Evolutionary conservation across 2,329 filamentous ascomycete species (phyloP).

Genomic region (Botrytis medusae): DNA sequence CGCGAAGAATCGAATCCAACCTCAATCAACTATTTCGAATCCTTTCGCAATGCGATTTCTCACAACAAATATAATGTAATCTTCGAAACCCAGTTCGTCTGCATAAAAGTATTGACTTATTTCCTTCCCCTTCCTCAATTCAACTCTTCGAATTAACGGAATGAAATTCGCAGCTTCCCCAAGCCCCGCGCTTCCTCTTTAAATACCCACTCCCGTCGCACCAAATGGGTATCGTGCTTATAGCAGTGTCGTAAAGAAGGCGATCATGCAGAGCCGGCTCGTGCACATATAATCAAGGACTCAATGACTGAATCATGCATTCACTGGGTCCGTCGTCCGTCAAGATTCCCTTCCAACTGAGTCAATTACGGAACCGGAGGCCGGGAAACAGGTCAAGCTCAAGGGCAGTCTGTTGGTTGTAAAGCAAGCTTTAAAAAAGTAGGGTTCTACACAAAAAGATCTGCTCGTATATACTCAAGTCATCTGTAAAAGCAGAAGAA

Average conservation of each 20-base stretch:
- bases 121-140: not conserved
- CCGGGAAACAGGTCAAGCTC: too few species aligned
- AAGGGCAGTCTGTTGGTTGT: not conserved
- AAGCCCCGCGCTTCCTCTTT: not conserved
- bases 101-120: not conserved
- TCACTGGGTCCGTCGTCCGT: not conserved
- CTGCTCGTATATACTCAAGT: not conserved
- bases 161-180: not conserved
- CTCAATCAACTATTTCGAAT: not conserved
- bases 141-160: not conserved
- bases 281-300: slow-evolving; percentile 12
- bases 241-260: not conserved
- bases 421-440: not conserved
- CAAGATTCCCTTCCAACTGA: not conserved
- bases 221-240: not conserved
- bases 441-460: not conserved
- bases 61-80: not conserved
- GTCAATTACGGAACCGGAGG: not conserved
- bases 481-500: not conserved
- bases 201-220: slow-evolving; percentile 8
- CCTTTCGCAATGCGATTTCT: not conserved
- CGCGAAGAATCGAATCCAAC: not conserved
- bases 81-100: not conserved
- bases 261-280: slow-evolving; percentile 25
- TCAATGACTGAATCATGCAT: not conserved